Base-by-base conservation (phyloP, 2,329 filamentous ascomycete species). In the Fusarium heterosporum region DNA sequence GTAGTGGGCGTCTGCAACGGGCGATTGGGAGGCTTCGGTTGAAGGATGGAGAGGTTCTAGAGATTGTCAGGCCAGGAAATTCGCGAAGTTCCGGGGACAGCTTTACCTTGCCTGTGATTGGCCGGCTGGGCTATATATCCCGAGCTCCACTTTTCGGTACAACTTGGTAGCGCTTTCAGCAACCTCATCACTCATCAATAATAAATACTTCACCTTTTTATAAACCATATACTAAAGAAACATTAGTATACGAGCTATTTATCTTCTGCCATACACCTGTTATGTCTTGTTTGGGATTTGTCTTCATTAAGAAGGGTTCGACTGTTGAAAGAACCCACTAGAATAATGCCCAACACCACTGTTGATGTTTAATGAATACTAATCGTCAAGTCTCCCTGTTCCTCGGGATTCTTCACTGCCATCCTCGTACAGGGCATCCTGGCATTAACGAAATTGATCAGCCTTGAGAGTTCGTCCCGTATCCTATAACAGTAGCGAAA, bases 401-500 rank as follows among this genome's bases (percentile, higher is more conserved):
- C 22, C 6, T 22, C 22, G 6, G 22, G 22, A 22, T 22, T 22
- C 22, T 22, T 22, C 22, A 22, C 22, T 22, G 22, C 22, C 22
- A 22, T 22, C 22, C 6, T 4, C 22, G 22, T 22, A 22, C 22
- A 22, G 22, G 6, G 22, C 22, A 22, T n/a, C n/a, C 22, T 22
- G 22, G 6, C 22, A 22, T 22, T 22, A 22, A 22, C 22, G 6
- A 22, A 22, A 22, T 22, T 22, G 4, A 22, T 22, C 22, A 22
- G 22, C 22, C 22, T 22, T 22, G 22, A 22, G 6, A 22, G 22
- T 22, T 22, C 22, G 22, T 6, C 22, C 22, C 22, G 6, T 22
- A 22, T 22, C 22, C 22, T 22, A 6, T 92, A 78, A 97, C 96
- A 26, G 82, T 82, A 29, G 94, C 84, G 81, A 97, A 97, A 83